A percentile compares a stretch with the other conserved stretches of the same genome.
Conservation (phyloP, 176 grass and related monocot species). For the Cocos nucifera region DNA sequence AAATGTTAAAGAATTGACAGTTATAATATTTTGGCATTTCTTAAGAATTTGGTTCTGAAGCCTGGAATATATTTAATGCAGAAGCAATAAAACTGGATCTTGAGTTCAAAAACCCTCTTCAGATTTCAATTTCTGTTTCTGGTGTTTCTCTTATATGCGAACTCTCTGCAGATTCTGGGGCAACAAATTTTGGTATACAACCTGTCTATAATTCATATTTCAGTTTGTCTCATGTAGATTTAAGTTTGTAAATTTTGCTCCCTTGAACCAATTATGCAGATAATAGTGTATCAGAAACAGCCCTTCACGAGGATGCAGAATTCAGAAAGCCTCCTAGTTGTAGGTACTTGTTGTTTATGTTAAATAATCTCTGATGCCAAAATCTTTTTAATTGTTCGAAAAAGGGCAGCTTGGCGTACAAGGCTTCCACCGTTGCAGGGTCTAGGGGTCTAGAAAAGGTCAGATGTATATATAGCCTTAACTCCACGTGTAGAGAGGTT, state of each 20-base stretch:
- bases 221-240: neutral
- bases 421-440: too few relatives aligned
- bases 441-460: too few relatives aligned
- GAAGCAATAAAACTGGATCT: constrained; percentile 72
- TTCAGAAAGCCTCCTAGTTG: constrained; percentile 40
- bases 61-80: constrained; percentile 46
- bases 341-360: constrained; percentile 31
- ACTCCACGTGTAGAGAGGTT: too few relatives aligned
- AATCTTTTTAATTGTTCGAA: too few relatives aligned
- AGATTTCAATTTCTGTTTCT: constrained; percentile 76
- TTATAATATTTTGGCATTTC: neutral
- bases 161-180: constrained; percentile 48
- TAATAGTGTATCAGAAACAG: constrained; percentile 19
- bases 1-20: neutral
- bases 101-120: constrained; percentile 94
- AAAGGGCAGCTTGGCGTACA: too few relatives aligned
- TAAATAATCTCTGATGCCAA: neutral
- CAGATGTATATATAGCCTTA: too few relatives aligned
- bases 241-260: neutral
- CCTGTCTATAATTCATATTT: neutral
- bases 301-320: constrained; percentile 27
- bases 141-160: constrained; percentile 79
- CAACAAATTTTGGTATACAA: constrained; percentile 48
- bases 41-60: neutral
- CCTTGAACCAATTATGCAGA: constrained; percentile 31